Evolutionary conservation across 2,329 filamentous ascomycete species (phyloP), one percentile per base, ranked within the genome.

Genomic region (Magnaporthiopsis rhizophila): DNA sequence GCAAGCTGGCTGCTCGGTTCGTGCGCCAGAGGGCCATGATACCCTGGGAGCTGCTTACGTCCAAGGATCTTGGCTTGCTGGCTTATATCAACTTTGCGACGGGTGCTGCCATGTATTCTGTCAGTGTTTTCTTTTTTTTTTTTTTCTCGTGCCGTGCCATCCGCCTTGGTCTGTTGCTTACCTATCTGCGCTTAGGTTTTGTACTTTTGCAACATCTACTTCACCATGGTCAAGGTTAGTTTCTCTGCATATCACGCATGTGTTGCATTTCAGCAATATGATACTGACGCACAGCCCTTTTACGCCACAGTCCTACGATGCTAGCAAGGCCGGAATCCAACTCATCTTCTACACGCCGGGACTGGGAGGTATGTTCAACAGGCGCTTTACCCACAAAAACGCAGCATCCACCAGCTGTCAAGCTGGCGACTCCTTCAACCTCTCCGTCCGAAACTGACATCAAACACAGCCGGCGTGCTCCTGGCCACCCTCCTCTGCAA

Each of bases 161-260:
- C 15, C 45, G 13, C 38, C 12, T 45, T 45, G 5, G 38, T 45
- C 6, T 77, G 81, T 15, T 53, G 65, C 58, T n/a, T n/a, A 12
- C 15, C n/a, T n/a, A n/a, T n/a, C n/a, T n/a, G n/a, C n/a, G n/a
- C n/a, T n/a, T n/a, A 75, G 74, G 83, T 87, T 0, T 83, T 89
- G 67, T 90, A 90, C 72, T 90, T 89, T 68, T 84, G 88, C 68
- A 85, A 84, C 21, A 80, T 89, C 24, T 90, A 89, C 72, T 90
- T 89, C 71, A 73, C 4, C 56, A 70, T 69, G 32, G 72, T 72
- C 63, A 74, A 71, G 67, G 69, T 67, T 64, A 66, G 65, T 61
- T 15, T 32, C 21, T 24, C 38, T 13, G 12, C n/a, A n/a, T 9
- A 15, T 36, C 11, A 1, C 3, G 13, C 4, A 5, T 24, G 12